Evolutionary conservation across 768 basidiomycete genomes (phyloP).

Genomic region (Mycena polygramma): DNA sequence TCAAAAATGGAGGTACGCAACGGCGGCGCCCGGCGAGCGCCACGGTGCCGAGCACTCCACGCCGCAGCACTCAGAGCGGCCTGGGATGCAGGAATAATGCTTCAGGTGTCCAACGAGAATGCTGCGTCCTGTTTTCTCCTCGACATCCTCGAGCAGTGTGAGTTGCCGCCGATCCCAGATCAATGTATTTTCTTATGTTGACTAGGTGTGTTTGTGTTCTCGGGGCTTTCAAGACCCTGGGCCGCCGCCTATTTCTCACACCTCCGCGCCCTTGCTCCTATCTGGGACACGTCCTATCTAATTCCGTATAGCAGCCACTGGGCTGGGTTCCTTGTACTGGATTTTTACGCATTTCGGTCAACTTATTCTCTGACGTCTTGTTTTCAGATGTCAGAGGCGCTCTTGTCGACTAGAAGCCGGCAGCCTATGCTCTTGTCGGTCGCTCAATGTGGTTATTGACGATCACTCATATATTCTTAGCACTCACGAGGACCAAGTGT

Average conservation of each 20-base stretch:
- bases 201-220: neutral
- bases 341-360: neutral
- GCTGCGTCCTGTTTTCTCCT: constrained; percentile 7
- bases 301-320: neutral
- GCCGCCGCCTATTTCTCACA: neutral
- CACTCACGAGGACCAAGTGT: neutral
- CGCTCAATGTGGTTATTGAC: neutral
- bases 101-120: constrained; percentile 18
- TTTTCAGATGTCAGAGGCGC: neutral
- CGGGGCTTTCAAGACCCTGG: neutral
- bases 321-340: neutral
- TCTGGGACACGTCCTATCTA: neutral
- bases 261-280: neutral
- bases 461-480: neutral
- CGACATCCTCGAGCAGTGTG: constrained; percentile 14
- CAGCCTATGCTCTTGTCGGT: neutral
- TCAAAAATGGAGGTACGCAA: neutral
- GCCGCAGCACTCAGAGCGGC: constrained; percentile 15
- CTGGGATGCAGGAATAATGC: constrained; percentile 12
- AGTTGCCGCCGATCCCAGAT: neutral
- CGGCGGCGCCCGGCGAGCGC: constrained; percentile 8
- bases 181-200: neutral
- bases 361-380: neutral
- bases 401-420: neutral
- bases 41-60: too few relatives aligned